Evolutionary conservation across 2,329 filamentous ascomycete species (phyloP), one percentile per base, ranked within the genome.

Genomic region (Teratosphaeria pseudoeucalypti): DNA sequence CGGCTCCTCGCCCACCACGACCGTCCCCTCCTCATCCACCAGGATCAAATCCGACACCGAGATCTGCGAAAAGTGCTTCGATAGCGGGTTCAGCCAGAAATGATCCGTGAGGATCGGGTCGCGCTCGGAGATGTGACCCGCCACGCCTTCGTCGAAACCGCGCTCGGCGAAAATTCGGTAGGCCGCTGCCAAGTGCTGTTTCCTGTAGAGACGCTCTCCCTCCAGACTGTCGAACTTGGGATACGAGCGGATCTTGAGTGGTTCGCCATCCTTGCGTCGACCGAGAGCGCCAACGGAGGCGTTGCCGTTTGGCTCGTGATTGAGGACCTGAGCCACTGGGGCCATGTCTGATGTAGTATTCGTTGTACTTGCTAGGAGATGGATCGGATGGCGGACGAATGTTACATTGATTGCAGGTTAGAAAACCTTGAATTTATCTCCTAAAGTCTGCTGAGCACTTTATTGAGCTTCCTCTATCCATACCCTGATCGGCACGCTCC

Each of bases 161-260:
- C 71, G 63, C n/a, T 73, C 69, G 1, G 73, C 76, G 62, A 77
- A 77, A n/a, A 76, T 65, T 0, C 75, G 69, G 60, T 77, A 78
- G 0, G 76, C 75, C 2, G 70, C 74, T 1, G 76, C 76, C 58
- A 78, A 71, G 57, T 77, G 75, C 56, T 76, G 74, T 39, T 75
- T 74, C 32, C 70, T 65, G 65, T 75, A 78, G 59, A 71, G 65
- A 27, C 76, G 66, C 60, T 77, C 70, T 53, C 71, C 70, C 60
- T 74, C 68, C 47, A 70, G 64, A 39, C 71, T 70, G 19, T 69
- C 65, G 55, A 76, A 77, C 10, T 64, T 68, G 12, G 73, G 73
- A 64, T 81, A 80, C 37, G 74, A 71, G 29, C 78, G 71, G 27
- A 81, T 76, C 62, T 75, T 77, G 37, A 81, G 70, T 10, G 73